Percentiles rank a stretch among this genome's conserved stretches.
Conservation (phyloP, 768 basidiomycete species). For the Leccinum aurantiacum region DNA sequence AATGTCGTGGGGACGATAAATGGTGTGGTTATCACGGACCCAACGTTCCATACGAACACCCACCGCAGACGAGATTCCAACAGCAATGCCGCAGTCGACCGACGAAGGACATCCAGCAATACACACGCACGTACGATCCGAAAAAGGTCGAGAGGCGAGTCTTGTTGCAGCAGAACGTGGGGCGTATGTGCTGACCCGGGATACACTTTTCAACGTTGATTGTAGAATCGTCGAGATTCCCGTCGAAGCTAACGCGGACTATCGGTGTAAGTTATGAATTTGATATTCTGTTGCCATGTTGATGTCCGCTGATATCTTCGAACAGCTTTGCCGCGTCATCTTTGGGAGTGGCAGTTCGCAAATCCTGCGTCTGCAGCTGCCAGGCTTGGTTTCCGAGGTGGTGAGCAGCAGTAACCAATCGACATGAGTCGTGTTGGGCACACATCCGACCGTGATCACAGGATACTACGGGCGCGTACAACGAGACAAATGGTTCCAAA, state of each 20-base stretch:
- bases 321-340: conserved; percentile 36
- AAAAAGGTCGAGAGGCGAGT: conserved; percentile 59
- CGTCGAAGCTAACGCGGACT: conserved; percentile 58
- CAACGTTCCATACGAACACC: conserved; percentile 33
- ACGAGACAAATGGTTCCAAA: conserved; percentile 56
- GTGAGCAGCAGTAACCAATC: conserved; percentile 31
- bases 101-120: conserved; percentile 63
- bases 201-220: not conserved
- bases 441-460: conserved; percentile 26
- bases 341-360: conserved; percentile 59
- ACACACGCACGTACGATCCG: conserved; percentile 51
- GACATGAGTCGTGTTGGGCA: not conserved
- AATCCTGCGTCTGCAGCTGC: conserved; percentile 63
- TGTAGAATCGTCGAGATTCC: conserved; percentile 62
- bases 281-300: not conserved
- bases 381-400: conserved; percentile 48
- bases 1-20: conserved; percentile 37
- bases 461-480: conserved; percentile 63
- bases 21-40: conserved; percentile 35
- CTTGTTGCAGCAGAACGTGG: not conserved
- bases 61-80: conserved; percentile 46
- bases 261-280: conserved; percentile 46
- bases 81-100: conserved; percentile 42
- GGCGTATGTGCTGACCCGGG: not conserved
- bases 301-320: conserved; percentile 1